A percentile compares a stretch with the other conserved stretches of the same genome.
phyloP scores from a whole-genome alignment of 164 flowering plant genomes.

The Sextonia rubra region DNA sequence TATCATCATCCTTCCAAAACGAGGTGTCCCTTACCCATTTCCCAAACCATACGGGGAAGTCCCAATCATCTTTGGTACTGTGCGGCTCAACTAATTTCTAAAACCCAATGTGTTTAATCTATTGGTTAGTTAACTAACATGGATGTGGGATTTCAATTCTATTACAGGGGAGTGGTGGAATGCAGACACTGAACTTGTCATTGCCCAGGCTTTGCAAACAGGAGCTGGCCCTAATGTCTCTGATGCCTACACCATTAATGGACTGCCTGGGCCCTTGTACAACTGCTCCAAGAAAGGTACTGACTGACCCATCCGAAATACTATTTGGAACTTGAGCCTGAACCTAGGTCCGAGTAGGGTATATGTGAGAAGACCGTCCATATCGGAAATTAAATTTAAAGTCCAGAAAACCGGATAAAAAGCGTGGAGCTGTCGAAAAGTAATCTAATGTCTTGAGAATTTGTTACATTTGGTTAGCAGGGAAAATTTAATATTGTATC shows the following conservation, averaged over 20 bases:
- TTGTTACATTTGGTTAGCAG: too few species aligned
- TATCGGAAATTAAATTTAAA: too few species aligned
- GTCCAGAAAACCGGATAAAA: too few species aligned
- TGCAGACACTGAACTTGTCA: constrained; percentile 44
- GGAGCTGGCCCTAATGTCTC: constrained; percentile 58
- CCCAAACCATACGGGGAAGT: constrained; percentile 47
- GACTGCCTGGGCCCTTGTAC: constrained; percentile 56
- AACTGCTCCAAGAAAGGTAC: constrained; percentile 50
- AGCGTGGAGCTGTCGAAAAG: too few species aligned
- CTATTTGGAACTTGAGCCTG: too few species aligned
- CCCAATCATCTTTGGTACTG: constrained; percentile 52
- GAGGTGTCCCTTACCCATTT: constrained; percentile 41
- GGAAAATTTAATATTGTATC: too few species aligned
- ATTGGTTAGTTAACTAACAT: background rate
- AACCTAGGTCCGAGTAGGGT: too few species aligned
- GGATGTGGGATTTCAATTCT: background rate
- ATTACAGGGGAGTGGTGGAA: constrained; percentile 57
- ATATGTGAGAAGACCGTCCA: too few species aligned
- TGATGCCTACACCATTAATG: constrained; percentile 56
- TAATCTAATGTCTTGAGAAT: too few species aligned
- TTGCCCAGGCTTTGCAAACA: constrained; percentile 43
- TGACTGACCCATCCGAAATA: background rate
- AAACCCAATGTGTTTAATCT: background rate
- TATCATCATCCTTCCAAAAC: constrained; percentile 46
- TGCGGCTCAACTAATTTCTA: background rate